phyloP scores from a whole-genome alignment of 2,329 filamentous ascomycete genomes.

The Cladophialophora chaetospira region DNA sequence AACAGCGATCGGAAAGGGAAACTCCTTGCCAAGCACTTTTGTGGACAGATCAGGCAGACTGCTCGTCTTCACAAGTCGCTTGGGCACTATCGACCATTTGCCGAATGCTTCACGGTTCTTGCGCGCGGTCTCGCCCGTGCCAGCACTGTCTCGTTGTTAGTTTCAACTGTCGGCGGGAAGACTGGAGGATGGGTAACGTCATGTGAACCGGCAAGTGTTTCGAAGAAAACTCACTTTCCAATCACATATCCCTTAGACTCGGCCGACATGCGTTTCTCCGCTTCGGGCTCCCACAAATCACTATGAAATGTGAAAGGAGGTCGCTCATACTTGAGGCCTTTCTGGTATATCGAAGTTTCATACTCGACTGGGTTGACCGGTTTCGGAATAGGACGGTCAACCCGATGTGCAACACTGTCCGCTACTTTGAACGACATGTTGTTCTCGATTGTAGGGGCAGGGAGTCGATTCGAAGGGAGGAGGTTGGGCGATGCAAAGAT shows the following conservation, averaged over 20 bases:
- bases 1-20: slow-evolving; percentile 52
- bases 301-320: not conserved
- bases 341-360: not conserved
- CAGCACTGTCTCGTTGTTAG: too few relatives aligned
- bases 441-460: too few relatives aligned
- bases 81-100: slow-evolving; percentile 41
- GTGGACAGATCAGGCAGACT: slow-evolving; percentile 51
- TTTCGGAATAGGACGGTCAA: too few relatives aligned
- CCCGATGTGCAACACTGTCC: too few relatives aligned
- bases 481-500: too few relatives aligned
- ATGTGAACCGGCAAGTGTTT: too few relatives aligned
- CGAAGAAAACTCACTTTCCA: too few relatives aligned
- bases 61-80: slow-evolving; percentile 55
- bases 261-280: not conserved
- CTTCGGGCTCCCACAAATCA: slow-evolving; percentile 37
- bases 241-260: slow-evolving; percentile 59
- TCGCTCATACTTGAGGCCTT: not conserved
- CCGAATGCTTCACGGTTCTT: slow-evolving; percentile 61
- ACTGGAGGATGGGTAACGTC: too few relatives aligned
- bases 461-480: too few relatives aligned
- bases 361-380: not conserved
- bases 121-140: slow-evolving; percentile 62
- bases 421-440: too few relatives aligned
- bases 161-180: too few relatives aligned
- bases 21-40: slow-evolving; percentile 54